These are phyloP conservation scores for Fusarium vanettenii DNA, from an alignment of 2,329 filamentous ascomycete genomes.

Conservation along the genomic window DNA sequence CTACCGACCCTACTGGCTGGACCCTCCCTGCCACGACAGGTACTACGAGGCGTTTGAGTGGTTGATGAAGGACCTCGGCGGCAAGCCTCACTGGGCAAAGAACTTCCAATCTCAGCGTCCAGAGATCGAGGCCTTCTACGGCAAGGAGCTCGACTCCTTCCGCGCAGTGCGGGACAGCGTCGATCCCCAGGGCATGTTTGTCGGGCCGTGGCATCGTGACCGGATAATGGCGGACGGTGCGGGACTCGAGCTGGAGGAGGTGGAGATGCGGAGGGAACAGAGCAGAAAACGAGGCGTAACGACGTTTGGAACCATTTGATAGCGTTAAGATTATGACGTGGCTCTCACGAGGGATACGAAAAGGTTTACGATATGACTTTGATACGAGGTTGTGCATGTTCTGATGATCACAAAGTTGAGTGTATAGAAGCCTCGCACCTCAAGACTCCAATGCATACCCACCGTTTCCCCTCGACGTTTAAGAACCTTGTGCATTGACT, in stretches of 20 bases:
- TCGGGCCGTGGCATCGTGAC: slow-evolving; percentile 89
- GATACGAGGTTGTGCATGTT: background rate
- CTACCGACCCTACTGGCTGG: slow-evolving; percentile 82
- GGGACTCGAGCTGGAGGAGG: slow-evolving; percentile 52
- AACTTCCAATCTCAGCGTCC: slow-evolving; percentile 76
- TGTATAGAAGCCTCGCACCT: background rate
- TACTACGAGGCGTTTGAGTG: slow-evolving; percentile 94
- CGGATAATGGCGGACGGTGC: slow-evolving; percentile 63
- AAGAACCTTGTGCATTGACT: slow-evolving; percentile 20
- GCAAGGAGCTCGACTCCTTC: slow-evolving; percentile 74
- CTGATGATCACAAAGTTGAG: background rate
- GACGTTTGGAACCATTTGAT: slow-evolving; percentile 39
- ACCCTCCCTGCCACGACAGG: slow-evolving; percentile 79
- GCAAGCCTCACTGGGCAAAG: slow-evolving; percentile 91
- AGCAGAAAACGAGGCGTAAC: slow-evolving; percentile 43
- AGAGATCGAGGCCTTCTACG: slow-evolving; percentile 77
- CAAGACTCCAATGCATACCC: background rate
- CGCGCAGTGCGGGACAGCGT: slow-evolving; percentile 74
- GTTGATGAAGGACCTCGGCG: slow-evolving; percentile 87
- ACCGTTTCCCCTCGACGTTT: background rate
- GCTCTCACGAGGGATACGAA: slow-evolving; percentile 4
- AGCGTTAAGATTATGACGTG: slow-evolving; percentile 14
- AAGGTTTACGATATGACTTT: background rate
- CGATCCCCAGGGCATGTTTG: slow-evolving; percentile 87
- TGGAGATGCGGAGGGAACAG: slow-evolving; percentile 45